Evolutionary conservation across 768 basidiomycete species (phyloP), one percentile per base, ranked within the genome.

Genomic region (Tricholoma sp.): DNA sequence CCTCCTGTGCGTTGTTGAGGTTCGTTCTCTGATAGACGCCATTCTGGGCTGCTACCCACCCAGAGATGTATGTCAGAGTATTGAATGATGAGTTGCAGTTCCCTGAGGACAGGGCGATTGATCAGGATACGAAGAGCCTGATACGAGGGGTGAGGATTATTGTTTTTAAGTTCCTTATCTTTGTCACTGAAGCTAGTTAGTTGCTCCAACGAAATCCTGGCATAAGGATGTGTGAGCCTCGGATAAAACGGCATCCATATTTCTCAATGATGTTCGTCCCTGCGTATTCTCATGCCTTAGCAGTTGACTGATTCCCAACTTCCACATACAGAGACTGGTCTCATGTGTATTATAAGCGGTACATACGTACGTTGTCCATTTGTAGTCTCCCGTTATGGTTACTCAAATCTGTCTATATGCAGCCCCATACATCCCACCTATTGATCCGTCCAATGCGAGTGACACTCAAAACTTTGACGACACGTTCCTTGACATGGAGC

Each of bases 391-490:
- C 46, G 46, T 54, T 10, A 34, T 50, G 16, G 18, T 31, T 50
- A 12, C 45, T 59, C 5, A 59, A 55, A 16, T 27, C 39, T 41
- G 58, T 56, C 24, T 34, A 54, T 56, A 16, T 59, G 24, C 62
- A 93, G 91, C 94, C 74, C 92, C 92, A 43, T 94, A 94, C 79
- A 92, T 94, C 67, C 93, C 92, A 14, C 89, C 89, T 29, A 91
- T 94, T 67, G 91, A 95, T 69, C 89, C 91, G 19, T 83, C 83
- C 43, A 92, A 96, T 73, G 94, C 94, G 59, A 86, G 87, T 65
- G 97, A 99, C 81, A 95, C 92, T 62, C 91, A 92, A 71, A 98
- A 98, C 74, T 99, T 98, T 71, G 96, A 98, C 71, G 91, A 95
- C 60, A 87, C 91, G 39, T 98, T 97, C 84, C 81, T 98, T 58